Conservation (phyloP, 169 alveolate species). For the Eimeria tenella region DNA sequence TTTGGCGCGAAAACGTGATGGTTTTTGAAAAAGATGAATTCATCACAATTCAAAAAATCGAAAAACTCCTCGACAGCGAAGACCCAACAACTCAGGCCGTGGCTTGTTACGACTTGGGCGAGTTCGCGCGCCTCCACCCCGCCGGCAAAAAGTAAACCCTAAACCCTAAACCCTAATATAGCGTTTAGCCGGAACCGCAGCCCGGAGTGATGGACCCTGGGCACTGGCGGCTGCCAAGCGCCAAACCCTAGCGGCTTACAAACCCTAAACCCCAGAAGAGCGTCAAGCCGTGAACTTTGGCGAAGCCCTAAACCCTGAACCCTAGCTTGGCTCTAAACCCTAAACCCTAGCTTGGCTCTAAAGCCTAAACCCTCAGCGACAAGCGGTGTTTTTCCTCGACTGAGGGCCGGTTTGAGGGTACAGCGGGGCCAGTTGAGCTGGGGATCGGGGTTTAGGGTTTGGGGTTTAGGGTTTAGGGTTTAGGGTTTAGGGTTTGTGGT, state of each 20-base stretch:
- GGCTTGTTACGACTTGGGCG: conserved; percentile 92
- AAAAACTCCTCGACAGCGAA: conserved; percentile 76
- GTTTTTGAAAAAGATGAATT: conserved; percentile 83
- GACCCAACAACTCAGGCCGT: conserved; percentile 86
- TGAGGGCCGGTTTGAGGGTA: no score
- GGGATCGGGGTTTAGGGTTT: no score
- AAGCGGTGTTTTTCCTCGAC: no score
- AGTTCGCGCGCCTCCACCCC: conserved; percentile 90
- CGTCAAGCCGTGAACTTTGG: no score
- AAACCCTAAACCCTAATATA: not conserved
- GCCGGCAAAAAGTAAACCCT: conserved; percentile 85
- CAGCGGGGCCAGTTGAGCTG: no score
- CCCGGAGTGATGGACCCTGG: no score
- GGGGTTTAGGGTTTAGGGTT: not conserved
- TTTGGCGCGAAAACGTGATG: conserved; percentile 86
- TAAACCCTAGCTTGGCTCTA: not conserved
- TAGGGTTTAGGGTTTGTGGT: not conserved
- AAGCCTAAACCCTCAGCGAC: conserved; percentile 33
- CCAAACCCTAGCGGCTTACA: not conserved
- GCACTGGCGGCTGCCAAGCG: not conserved
- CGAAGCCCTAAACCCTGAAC: no score
- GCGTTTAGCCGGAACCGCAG: no score
- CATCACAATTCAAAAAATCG: conserved; percentile 81
- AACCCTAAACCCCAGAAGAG: not conserved
- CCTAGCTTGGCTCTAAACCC: not conserved